Evolutionary conservation across 108 stramenopile genomes (phyloP), one percentile per base, ranked within the genome.

Genomic region (Skeletonema tropicum): DNA sequence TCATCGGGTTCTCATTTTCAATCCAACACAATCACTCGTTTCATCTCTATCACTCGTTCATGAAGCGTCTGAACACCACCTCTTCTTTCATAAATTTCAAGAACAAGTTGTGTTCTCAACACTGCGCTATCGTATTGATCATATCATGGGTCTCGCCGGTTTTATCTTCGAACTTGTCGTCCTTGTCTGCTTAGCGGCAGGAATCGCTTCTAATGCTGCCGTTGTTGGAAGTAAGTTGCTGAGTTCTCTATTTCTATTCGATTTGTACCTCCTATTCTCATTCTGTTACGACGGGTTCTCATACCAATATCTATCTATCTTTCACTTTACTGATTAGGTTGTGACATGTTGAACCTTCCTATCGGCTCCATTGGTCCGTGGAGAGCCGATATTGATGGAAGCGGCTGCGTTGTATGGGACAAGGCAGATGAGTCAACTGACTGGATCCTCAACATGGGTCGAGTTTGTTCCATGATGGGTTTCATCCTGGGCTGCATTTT

Each of bases 151-250:
- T 25, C 29, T 75, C 12, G 30, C 69, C 13, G 75, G 75, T 14
- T 52, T 60, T 45, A 60, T 75, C 19, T 70, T 61, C 23, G 75
- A 75, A 19, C 9, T 75, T 61, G 48, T 61, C 10, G 75, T 75
- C 13, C 60, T 75, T 6, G 57, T 30, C 25, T 75, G 32, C 58
- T n/a, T 41, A 13, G 68, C 39, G 15, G 68, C 58, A 25, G 75
- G 64, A 31, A 65, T 66, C 32, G 55, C 66, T 25, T 23, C 15
- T 23, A 55, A 55, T 6, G 52, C 52, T 42, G 41, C 41, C 9
- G 61, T 62, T 49, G 61, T 62, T 23, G 61, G 61, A 21, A 23
- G 19, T 49, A 19, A 49, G 48, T 19, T 49, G 15, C 19, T 35
- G 15, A 13, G 31, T 35, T 35, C 60, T 42, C 48, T 19, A 17